A percentile compares a stretch with the other conserved stretches of the same genome.
Conservation (phyloP, 768 basidiomycete genomes). For the Amanita polypyramis region DNA sequence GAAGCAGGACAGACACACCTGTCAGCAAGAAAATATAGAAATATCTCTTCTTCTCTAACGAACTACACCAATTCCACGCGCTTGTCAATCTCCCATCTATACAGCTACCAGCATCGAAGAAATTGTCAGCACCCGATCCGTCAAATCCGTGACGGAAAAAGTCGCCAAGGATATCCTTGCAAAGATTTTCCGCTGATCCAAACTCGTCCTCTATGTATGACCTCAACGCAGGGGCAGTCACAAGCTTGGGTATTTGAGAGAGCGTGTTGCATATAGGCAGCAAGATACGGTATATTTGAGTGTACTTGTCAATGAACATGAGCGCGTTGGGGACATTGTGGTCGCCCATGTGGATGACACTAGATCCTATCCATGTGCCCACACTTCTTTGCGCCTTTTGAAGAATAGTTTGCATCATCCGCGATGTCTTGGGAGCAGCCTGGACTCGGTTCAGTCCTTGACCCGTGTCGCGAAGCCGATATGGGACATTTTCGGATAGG, state of each 20-base stretch:
- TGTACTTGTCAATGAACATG: slow-evolving; percentile 90
- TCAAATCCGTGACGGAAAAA: slow-evolving; percentile 87
- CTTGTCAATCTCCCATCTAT: slow-evolving; percentile 83
- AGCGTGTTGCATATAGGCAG: slow-evolving; percentile 81
- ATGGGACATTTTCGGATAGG: slow-evolving; percentile 61
- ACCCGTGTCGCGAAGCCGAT: slow-evolving; percentile 80
- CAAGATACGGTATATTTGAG: slow-evolving; percentile 84
- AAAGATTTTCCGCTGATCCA: slow-evolving; percentile 61
- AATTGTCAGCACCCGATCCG: slow-evolving; percentile 86
- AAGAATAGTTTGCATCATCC: slow-evolving; percentile 82
- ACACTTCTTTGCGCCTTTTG: slow-evolving; percentile 76
- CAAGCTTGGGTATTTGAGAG: slow-evolving; percentile 56
- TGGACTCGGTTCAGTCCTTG: slow-evolving; percentile 89
- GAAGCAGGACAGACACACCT: slow-evolving; percentile 31
- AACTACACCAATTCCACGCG: slow-evolving; percentile 89
- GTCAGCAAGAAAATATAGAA: slow-evolving; percentile 72
- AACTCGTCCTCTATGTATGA: slow-evolving; percentile 79
- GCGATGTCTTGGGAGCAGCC: slow-evolving; percentile 78
- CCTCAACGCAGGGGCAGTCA: slow-evolving; percentile 56
- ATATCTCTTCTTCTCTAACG: slow-evolving; percentile 77
- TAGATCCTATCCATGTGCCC: slow-evolving; percentile 78
- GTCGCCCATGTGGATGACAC: slow-evolving; percentile 86
- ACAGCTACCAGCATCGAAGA: slow-evolving; percentile 78
- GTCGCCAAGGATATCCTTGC: slow-evolving; percentile 65
- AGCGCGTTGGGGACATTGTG: slow-evolving; percentile 78